Evolutionary conservation across 441 rosid species (phyloP).

Genomic region (Hypseocharis bilobata): DNA sequence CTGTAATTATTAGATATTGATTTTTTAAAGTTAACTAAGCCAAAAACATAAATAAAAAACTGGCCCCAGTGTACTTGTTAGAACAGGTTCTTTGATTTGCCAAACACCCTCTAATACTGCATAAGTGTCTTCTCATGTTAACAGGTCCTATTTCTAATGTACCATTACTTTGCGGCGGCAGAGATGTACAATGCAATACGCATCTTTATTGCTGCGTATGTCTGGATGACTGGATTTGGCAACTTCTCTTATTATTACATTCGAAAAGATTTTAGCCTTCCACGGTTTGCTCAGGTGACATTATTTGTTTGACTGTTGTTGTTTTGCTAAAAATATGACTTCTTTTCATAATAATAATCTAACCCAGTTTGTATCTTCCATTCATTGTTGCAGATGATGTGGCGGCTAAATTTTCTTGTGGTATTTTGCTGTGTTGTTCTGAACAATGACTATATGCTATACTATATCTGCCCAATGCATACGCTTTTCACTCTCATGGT

Average conservation of each 20-base stretch:
- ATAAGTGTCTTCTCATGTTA: constrained; percentile 14
- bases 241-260: constrained; percentile 93
- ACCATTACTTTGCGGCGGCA: constrained; percentile 90
- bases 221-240: constrained; percentile 99
- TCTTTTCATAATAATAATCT: constrained; percentile 1
- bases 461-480: constrained; percentile 98
- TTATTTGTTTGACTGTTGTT: background rate
- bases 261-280: constrained; percentile 84
- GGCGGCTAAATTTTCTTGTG: constrained; percentile 94
- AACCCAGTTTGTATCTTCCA: constrained; percentile 20
- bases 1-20: no score
- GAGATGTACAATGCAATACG: constrained; percentile 94
- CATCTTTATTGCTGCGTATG: constrained; percentile 89
- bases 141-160: constrained; percentile 89
- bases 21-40: no score
- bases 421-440: constrained; percentile 79
- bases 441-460: constrained; percentile 83
- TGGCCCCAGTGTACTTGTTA: background rate
- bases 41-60: no score
- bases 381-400: constrained; percentile 82
- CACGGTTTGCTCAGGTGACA: constrained; percentile 82
- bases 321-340: background rate
- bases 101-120: background rate
- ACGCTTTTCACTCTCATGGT: constrained; percentile 94
- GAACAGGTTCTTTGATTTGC: background rate